phyloP scores from a whole-genome alignment of 2,329 filamentous ascomycete species.

The Fusarium verrucosum region DNA sequence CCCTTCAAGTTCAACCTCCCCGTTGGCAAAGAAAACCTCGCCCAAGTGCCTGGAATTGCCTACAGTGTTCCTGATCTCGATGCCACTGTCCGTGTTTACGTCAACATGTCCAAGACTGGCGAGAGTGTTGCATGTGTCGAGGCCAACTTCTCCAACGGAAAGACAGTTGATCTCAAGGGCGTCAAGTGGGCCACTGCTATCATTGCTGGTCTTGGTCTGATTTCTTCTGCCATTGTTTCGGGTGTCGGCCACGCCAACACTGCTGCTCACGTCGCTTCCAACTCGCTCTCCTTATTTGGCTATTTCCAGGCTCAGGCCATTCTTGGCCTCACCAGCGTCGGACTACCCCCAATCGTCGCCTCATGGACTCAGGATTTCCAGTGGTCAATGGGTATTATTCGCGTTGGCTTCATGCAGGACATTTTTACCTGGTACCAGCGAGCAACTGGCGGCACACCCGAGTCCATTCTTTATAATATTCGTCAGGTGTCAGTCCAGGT shows the following conservation, averaged over 20 bases:
- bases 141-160: conserved; percentile 86
- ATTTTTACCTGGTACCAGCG: conserved; percentile 97
- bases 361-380: conserved; percentile 98
- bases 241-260: conserved; percentile 93
- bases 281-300: conserved; percentile 90
- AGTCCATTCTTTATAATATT: conserved; percentile 79
- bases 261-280: conserved; percentile 91
- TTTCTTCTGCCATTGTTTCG: conserved; percentile 87
- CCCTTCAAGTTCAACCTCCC: conserved; percentile 75
- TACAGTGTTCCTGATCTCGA: conserved; percentile 93
- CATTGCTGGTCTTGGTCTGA: conserved; percentile 83
- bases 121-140: conserved; percentile 84
- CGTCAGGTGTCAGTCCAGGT: conserved; percentile 82
- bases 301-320: conserved; percentile 97
- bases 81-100: conserved; percentile 81
- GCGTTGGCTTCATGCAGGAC: conserved; percentile 83
- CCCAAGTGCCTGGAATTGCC: conserved; percentile 80
- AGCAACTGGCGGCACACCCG: conserved; percentile 85
- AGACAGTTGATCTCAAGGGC: conserved; percentile 87
- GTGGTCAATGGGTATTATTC: conserved; percentile 97
- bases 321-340: conserved; percentile 82
- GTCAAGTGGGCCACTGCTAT: conserved; percentile 91
- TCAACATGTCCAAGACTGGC: conserved; percentile 72
- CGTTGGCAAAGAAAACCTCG: conserved; percentile 65
- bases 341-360: conserved; percentile 85